phyloP scores from a whole-genome alignment of 345 rosid species.

The Ceriops tagal region DNA sequence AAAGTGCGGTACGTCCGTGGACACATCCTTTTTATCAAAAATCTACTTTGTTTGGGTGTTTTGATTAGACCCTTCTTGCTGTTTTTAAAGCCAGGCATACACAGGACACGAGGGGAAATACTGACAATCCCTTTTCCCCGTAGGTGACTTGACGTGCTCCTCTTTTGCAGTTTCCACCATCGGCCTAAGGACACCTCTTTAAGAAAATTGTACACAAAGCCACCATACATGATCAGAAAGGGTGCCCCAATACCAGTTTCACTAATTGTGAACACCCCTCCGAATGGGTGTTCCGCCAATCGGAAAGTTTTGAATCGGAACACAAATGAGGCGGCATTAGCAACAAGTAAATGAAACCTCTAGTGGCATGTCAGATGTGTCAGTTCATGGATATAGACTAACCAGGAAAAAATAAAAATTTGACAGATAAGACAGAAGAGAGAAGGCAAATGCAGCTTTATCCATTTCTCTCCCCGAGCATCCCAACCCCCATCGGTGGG shows the following conservation, averaged over 20 bases:
- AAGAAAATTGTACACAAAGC: constrained; percentile 13
- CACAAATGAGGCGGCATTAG: constrained; percentile 10
- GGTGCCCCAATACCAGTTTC: constrained; percentile 7
- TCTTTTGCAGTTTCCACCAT: constrained; percentile 11
- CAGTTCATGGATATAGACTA: constrained; percentile 29
- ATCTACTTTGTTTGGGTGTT: constrained; percentile 25
- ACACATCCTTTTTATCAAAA: constrained; percentile 25
- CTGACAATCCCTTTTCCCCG: constrained; percentile 20
- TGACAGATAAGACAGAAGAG: constrained; percentile 17
- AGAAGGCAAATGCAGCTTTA: constrained; percentile 28
- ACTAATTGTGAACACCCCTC: background rate
- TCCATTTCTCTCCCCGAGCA: background rate
- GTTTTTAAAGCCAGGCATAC: constrained; percentile 10
- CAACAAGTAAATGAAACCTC: constrained; percentile 20
- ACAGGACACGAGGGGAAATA: constrained; percentile 1
- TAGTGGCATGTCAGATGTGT: constrained; percentile 43
- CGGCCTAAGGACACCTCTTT: constrained; percentile 6
- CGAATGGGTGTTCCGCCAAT: no score
- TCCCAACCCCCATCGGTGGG: background rate
- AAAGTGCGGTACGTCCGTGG: constrained; percentile 15
- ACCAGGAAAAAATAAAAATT: constrained; percentile 6
- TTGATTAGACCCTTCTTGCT: constrained; percentile 27
- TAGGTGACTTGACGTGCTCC: constrained; percentile 12
- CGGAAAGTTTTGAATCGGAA: background rate
- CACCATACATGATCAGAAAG: background rate